phyloP scores from a whole-genome alignment of 2,329 filamentous ascomycete genomes.

The Sporothrix brunneoviolacea region DNA sequence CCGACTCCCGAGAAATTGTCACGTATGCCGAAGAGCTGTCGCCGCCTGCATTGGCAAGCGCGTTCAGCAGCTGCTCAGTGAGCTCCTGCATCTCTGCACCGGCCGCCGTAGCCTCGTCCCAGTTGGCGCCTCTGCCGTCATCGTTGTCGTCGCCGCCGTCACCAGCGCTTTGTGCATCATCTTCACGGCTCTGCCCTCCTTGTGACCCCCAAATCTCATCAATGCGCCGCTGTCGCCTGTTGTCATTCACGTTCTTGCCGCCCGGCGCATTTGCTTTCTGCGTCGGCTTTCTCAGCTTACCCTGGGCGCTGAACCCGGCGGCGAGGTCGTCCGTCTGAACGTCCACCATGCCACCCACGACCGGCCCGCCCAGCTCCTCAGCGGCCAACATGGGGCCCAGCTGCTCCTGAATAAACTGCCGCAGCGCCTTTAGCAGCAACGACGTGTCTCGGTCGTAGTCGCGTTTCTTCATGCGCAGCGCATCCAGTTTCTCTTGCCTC shows the following conservation, averaged over 20 bases:
- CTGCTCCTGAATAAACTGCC: constrained; percentile 62
- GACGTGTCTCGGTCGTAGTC: constrained; percentile 55
- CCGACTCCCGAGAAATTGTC: constrained; percentile 51
- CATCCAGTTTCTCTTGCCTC: constrained; percentile 54
- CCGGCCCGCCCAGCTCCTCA: constrained; percentile 75
- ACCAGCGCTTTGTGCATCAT: background rate
- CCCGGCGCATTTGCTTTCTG: constrained; percentile 35
- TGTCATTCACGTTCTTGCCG: constrained; percentile 22
- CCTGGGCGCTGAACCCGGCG: constrained; percentile 54
- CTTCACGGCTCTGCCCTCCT: background rate
- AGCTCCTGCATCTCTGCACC: constrained; percentile 52
- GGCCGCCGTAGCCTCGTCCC: constrained; percentile 44
- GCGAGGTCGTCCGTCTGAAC: constrained; percentile 53
- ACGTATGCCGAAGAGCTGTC: constrained; percentile 53
- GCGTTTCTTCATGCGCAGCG: constrained; percentile 52
- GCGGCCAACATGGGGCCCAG: constrained; percentile 72
- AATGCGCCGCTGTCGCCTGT: constrained; percentile 53
- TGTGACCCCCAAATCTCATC: constrained; percentile 55
- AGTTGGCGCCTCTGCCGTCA: constrained; percentile 25
- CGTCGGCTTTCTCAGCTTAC: constrained; percentile 43
- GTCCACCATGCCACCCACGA: constrained; percentile 68
- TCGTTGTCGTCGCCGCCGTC: background rate
- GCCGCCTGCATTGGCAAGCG: constrained; percentile 46
- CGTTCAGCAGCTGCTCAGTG: constrained; percentile 55
- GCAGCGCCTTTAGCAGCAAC: constrained; percentile 56